These are phyloP conservation scores for Vitellaria paradoxa DNA, from an alignment of 179 eudicot genomes.

Conservation along the genomic window DNA sequence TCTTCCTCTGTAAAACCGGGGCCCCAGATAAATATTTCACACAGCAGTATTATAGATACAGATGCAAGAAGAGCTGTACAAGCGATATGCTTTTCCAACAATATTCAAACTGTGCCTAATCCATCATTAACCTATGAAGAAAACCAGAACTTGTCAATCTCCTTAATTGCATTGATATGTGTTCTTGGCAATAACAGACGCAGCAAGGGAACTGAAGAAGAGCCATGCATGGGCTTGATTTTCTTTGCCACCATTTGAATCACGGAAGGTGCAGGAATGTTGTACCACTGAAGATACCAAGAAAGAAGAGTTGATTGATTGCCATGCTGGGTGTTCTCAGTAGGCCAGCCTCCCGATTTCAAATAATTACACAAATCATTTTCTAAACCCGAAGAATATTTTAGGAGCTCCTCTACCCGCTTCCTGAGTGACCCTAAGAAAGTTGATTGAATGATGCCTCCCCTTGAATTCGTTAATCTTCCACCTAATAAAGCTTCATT, in stretches of 20 bases:
- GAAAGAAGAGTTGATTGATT: constrained; percentile 50
- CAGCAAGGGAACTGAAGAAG: constrained; percentile 59
- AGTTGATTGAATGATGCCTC: constrained; percentile 69
- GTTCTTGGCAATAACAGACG: constrained; percentile 66
- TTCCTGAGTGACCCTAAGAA: constrained; percentile 76
- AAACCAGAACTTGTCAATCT: constrained; percentile 34
- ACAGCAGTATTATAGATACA: too few species aligned
- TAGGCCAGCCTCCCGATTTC: constrained; percentile 67
- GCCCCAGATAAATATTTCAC: too few species aligned
- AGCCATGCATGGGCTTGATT: constrained; percentile 30
- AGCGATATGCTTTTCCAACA: too few species aligned
- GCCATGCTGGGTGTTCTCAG: constrained; percentile 25
- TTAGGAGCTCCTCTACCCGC: constrained; percentile 69
- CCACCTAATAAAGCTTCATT: constrained; percentile 66
- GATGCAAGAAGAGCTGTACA: too few species aligned
- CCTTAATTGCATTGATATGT: constrained; percentile 49
- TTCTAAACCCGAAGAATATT: constrained; percentile 28
- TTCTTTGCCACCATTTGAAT: constrained; percentile 42
- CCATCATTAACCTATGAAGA: constrained; percentile 15
- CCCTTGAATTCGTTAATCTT: constrained; percentile 46
- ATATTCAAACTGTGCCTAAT: not conserved
- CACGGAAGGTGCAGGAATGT: constrained; percentile 58
- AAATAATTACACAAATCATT: constrained; percentile 43
- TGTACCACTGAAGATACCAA: constrained; percentile 88
- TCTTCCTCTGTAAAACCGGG: too few species aligned